Evolutionary conservation across 768 basidiomycete species (phyloP).

Genomic region (Rhizopogon rudus): DNA sequence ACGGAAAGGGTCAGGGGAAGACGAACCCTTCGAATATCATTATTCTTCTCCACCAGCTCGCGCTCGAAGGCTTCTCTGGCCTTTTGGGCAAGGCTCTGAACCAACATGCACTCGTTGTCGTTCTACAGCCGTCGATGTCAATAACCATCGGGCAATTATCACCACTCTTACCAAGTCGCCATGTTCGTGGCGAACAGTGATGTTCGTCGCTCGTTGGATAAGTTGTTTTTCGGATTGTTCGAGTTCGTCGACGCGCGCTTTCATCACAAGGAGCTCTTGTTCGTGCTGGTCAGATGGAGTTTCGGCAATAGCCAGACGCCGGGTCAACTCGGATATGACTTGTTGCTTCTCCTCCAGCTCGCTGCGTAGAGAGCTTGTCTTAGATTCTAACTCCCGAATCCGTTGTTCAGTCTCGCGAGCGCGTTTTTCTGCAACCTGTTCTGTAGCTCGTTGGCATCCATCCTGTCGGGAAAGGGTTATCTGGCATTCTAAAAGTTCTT

Average conservation of each 20-base stretch:
- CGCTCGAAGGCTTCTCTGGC: constrained; percentile 47
- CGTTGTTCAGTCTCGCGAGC: constrained; percentile 16
- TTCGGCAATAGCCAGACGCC: constrained; percentile 19
- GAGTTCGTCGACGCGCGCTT: constrained; percentile 19
- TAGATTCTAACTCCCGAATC: constrained; percentile 14
- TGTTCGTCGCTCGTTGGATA: constrained; percentile 19
- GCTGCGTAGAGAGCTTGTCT: constrained; percentile 13
- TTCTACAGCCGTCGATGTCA: constrained; percentile 28
- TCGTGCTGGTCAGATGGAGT: constrained; percentile 18
- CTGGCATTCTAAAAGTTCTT: constrained; percentile 3
- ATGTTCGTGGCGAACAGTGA: constrained; percentile 36
- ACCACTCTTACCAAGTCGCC: constrained; percentile 38
- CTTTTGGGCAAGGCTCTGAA: constrained; percentile 38
- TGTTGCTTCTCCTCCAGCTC: constrained; percentile 18
- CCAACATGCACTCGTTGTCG: constrained; percentile 46
- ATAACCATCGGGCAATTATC: constrained; percentile 9
- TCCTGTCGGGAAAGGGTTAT: constrained; percentile 21
- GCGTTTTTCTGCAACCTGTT: constrained; percentile 18
- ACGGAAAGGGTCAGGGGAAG: constrained; percentile 1
- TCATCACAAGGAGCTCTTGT: constrained; percentile 20
- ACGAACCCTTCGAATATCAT: constrained; percentile 51
- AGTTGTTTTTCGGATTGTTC: constrained; percentile 25
- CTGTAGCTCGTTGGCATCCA: constrained; percentile 15
- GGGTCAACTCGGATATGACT: constrained; percentile 15
- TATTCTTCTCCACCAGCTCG: constrained; percentile 46